Percentiles rank a stretch among this genome's conserved stretches.
These are phyloP conservation scores for Aspergillus hiratsukae DNA, from an alignment of 2,329 filamentous ascomycete genomes.

Conservation along the genomic window DNA sequence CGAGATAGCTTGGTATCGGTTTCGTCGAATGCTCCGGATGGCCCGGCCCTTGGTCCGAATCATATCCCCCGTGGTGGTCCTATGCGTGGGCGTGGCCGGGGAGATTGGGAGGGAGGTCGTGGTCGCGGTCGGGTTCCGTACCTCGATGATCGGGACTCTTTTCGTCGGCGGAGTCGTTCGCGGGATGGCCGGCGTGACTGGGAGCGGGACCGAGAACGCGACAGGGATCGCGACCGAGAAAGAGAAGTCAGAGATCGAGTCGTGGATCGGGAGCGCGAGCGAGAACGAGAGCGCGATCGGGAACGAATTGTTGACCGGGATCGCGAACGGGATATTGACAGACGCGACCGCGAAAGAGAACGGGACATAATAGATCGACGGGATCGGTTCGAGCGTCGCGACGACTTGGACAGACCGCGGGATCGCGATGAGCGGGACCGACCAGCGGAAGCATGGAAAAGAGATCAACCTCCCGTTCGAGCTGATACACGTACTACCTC, in stretches of 20 bases:
- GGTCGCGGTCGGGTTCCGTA: conserved; percentile 39
- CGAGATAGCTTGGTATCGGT: conserved; percentile 40
- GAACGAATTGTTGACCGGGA: conserved; percentile 20
- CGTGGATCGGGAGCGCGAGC: conserved; percentile 27
- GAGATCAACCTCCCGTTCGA: conserved; percentile 35
- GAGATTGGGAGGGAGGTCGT: conserved; percentile 41
- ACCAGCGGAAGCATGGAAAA: conserved; percentile 34
- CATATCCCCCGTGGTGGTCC: conserved; percentile 34
- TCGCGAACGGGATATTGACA: conserved; percentile 31
- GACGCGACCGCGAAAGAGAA: conserved; percentile 29
- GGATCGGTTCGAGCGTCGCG: conserved; percentile 26
- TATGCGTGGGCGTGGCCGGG: conserved; percentile 40
- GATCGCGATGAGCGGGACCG: conserved; percentile 30
- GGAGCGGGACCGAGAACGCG: conserved; percentile 33
- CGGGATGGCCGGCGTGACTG: conserved; percentile 42
- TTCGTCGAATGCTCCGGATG: conserved; percentile 33
- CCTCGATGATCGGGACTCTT: conserved; percentile 40
- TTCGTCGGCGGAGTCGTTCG: conserved; percentile 42
- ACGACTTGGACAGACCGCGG: conserved; percentile 29
- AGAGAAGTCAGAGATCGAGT: conserved; percentile 29
- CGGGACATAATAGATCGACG: conserved; percentile 19
- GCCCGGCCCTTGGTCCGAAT: conserved; percentile 28
- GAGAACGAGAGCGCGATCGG: conserved; percentile 29
- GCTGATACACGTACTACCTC: conserved; percentile 24
- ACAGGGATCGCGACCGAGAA: conserved; percentile 34